phyloP scores from a whole-genome alignment of 805 yeast species.

The Starmerella apis region DNA sequence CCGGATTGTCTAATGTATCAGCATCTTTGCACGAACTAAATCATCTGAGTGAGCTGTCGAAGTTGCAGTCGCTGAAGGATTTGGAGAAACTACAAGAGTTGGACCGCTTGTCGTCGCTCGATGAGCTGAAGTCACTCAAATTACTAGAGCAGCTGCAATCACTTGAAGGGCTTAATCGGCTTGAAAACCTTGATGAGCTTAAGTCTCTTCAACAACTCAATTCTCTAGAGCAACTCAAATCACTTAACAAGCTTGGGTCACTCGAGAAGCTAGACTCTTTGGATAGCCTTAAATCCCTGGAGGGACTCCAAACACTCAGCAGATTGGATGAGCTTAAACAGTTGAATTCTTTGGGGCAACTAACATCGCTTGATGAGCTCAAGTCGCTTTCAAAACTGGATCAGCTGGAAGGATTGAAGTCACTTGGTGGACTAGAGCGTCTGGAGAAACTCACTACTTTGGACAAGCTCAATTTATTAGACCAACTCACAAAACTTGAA shows the following conservation, averaged over 20 bases:
- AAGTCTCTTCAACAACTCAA: slow-evolving; percentile 9
- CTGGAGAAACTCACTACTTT: slow-evolving; percentile 4
- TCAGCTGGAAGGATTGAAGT: slow-evolving; percentile 10
- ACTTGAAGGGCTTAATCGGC: neutral
- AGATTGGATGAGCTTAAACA: slow-evolving; percentile 9
- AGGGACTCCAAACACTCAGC: neutral
- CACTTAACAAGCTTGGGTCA: slow-evolving; percentile 1
- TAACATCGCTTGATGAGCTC: neutral
- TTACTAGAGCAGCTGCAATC: neutral
- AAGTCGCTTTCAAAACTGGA: neutral
- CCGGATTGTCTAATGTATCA: neutral
- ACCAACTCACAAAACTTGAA: too few species aligned
- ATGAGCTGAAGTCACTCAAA: neutral
- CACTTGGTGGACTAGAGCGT: too few species aligned
- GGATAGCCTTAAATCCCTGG: slow-evolving; percentile 9
- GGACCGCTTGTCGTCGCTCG: slow-evolving; percentile 4
- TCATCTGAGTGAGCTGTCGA: neutral
- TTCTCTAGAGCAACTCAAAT: slow-evolving; percentile 8
- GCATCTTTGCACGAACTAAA: neutral
- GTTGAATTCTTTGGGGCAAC: slow-evolving; percentile 2
- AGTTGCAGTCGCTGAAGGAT: neutral
- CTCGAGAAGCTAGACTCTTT: neutral
- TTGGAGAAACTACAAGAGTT: neutral
- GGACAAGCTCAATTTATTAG: too few species aligned
- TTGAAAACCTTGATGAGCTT: neutral